Conservation (phyloP, 2,329 filamentous ascomycete species). For the Trichoderma atroviride region DNA sequence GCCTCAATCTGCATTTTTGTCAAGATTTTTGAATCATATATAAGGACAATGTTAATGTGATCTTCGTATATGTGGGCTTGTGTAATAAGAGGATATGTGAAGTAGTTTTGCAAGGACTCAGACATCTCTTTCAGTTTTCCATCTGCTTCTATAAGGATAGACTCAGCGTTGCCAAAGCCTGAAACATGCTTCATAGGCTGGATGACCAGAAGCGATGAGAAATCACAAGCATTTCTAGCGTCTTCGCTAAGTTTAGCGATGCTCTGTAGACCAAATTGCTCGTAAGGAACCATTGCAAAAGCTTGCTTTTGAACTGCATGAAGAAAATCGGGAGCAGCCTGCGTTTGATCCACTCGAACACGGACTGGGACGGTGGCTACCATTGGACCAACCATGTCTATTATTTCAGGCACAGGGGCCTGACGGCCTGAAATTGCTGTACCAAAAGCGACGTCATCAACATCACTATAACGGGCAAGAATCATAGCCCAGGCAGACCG, state of each 20-base stretch:
- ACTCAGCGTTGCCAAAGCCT: not conserved
- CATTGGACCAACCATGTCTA: constrained; percentile 28
- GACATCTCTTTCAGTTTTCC: not conserved
- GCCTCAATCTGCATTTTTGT: not conserved
- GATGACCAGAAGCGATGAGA: constrained; percentile 30
- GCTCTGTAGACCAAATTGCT: constrained; percentile 33
- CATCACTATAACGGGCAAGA: constrained; percentile 41
- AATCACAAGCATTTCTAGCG: constrained; percentile 28
- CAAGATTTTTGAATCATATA: constrained; percentile 3
- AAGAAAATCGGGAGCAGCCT: constrained; percentile 12
- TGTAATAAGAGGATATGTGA: constrained; percentile 18
- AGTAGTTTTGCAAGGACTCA: constrained; percentile 10
- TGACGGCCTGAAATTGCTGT: constrained; percentile 30
- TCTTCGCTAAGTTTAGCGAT: constrained; percentile 28
- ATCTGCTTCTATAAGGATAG: not conserved
- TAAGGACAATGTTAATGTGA: not conserved
- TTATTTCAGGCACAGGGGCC: constrained; percentile 28
- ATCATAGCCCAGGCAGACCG: constrained; percentile 40
- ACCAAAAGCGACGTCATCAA: constrained; percentile 30
- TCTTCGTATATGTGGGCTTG: constrained; percentile 21
- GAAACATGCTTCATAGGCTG: constrained; percentile 23
- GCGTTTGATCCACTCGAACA: not conserved
- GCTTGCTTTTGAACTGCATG: constrained; percentile 25
- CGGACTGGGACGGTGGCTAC: constrained; percentile 25
- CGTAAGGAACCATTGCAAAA: constrained; percentile 28